These are phyloP conservation scores for Epichloe festucae DNA, from an alignment of 2,329 filamentous ascomycete species.

Conservation along the genomic window DNA sequence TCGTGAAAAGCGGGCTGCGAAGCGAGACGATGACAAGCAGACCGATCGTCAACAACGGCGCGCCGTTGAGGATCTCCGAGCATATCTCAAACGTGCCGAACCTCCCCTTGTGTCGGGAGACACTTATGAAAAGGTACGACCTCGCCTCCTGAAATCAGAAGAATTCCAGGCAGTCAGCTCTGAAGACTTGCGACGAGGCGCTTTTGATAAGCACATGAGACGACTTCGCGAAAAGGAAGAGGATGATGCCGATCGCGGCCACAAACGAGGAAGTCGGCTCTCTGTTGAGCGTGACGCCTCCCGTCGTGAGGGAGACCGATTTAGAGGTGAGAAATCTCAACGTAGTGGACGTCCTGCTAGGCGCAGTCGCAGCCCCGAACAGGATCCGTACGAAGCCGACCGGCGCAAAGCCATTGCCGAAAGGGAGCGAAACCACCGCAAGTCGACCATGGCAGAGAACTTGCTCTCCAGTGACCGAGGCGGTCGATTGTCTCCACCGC, in stretches of 20 bases:
- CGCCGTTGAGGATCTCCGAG: conserved; percentile 72
- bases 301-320: conserved; percentile 48
- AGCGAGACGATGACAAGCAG: conserved; percentile 73
- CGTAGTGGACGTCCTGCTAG: conserved; percentile 44
- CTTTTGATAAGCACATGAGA: conserved; percentile 85
- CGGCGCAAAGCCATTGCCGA: conserved; percentile 87
- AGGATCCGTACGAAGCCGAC: conserved; percentile 90
- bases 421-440: conserved; percentile 85
- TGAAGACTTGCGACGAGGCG: conserved; percentile 69
- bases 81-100: conserved; percentile 77
- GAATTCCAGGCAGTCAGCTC: conserved; percentile 75
- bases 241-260: conserved; percentile 60
- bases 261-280: conserved; percentile 44
- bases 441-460: conserved; percentile 56
- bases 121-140: conserved; percentile 77
- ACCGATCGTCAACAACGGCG: conserved; percentile 77
- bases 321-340: conserved; percentile 50
- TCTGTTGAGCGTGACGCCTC: conserved; percentile 38
- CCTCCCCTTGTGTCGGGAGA: conserved; percentile 67
- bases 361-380: conserved; percentile 78
- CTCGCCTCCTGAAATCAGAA: conserved; percentile 64
- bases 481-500: conserved; percentile 29
- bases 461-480: conserved; percentile 40
- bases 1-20: conserved; percentile 72
- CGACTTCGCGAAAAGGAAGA: conserved; percentile 87